A percentile compares a stretch with the other conserved stretches of the same genome.
These are phyloP conservation scores for Gonium pectorale DNA, from an alignment of 139 green algal species.

Conservation along the genomic window DNA sequence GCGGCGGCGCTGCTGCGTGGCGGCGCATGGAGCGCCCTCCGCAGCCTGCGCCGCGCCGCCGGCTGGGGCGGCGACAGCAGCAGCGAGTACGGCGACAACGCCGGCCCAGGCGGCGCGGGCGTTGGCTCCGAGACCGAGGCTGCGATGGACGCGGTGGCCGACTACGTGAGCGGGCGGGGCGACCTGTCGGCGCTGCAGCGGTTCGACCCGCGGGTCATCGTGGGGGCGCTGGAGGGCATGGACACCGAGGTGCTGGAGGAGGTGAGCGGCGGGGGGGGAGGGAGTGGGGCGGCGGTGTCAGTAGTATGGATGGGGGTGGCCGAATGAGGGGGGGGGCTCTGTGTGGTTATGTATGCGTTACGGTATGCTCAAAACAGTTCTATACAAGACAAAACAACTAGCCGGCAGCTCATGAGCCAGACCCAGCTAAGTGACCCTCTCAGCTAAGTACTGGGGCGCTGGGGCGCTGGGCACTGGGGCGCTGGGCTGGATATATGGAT, in stretches of 20 bases:
- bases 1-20: slow-evolving; percentile 17
- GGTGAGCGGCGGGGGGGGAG: not conserved
- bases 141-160: slow-evolving; percentile 27
- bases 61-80: not conserved
- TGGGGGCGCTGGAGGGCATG: slow-evolving; percentile 17
- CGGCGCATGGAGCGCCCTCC: not conserved
- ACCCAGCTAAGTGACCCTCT: too few species aligned
- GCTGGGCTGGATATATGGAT: too few species aligned
- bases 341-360: too few species aligned
- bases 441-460: too few species aligned
- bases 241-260: slow-evolving; percentile 41
- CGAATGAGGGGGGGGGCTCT: too few species aligned
- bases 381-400: too few species aligned
- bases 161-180: slow-evolving; percentile 19
- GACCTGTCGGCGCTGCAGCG: not conserved
- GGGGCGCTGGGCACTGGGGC: too few species aligned
- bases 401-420: too few species aligned
- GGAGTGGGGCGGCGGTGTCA: too few species aligned
- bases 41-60: not conserved
- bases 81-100: not conserved
- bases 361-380: too few species aligned
- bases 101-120: not conserved
- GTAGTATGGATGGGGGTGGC: too few species aligned
- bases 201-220: not conserved
- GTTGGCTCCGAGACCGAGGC: slow-evolving; percentile 49